Evolutionary conservation across 495 filamentous ascomycete genomes (phyloP).

Genomic region (Ascodesmis nigricans): DNA sequence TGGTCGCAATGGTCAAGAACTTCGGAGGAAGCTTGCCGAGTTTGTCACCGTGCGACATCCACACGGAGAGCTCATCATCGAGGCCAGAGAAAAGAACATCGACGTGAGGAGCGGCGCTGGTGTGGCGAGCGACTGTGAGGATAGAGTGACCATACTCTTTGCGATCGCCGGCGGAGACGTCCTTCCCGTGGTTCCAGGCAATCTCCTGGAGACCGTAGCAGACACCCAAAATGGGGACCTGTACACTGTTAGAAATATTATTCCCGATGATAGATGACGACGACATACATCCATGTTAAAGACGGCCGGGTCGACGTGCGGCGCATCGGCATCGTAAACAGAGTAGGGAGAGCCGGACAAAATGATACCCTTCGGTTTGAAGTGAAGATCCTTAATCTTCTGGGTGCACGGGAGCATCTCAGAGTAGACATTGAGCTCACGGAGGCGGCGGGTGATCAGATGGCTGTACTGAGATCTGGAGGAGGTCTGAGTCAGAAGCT

Average conservation of each 20-base stretch:
- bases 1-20: conserved; percentile 52
- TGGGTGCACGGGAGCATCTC: conserved; percentile 89
- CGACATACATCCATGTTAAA: conserved; percentile 41
- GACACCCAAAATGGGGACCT: conserved; percentile 51
- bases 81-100: conserved; percentile 52
- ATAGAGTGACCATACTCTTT: conserved; percentile 52
- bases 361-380: conserved; percentile 63
- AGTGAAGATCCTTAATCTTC: conserved; percentile 55
- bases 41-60: conserved; percentile 82
- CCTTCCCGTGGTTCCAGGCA: conserved; percentile 47
- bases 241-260: not conserved
- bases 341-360: conserved; percentile 56
- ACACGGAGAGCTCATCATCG: conserved; percentile 43
- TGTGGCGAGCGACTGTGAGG: conserved; percentile 30
- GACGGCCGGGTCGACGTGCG: conserved; percentile 55
- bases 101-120: conserved; percentile 32
- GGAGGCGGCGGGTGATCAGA: conserved; percentile 53
- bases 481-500: conserved; percentile 2
- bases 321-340: conserved; percentile 50
- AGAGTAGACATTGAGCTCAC: conserved; percentile 63
- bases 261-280: not conserved
- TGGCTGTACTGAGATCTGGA: conserved; percentile 40
- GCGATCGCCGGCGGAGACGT: conserved; percentile 50
- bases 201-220: conserved; percentile 70
- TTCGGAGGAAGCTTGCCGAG: conserved; percentile 44